Evolutionary conservation across 192 early-diverging fungal genomes (phyloP), one percentile per base, ranked within the genome.

Genomic region (Linnemannia zychae): DNA sequence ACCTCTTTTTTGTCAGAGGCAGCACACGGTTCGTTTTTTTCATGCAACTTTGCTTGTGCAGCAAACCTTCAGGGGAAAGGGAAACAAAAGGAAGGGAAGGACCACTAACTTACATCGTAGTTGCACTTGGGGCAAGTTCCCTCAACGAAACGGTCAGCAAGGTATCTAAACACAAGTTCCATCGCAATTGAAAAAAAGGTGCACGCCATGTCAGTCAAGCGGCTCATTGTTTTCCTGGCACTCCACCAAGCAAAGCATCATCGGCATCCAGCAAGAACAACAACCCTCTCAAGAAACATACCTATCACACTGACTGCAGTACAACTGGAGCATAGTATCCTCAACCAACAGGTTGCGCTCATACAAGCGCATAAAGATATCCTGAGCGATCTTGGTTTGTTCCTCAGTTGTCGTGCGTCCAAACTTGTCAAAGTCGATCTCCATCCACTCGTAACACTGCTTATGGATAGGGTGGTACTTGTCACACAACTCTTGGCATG

Each of bases 81-180:
- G 11, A 63, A 63, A 60, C 24, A 13, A 63, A 63, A 63, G 28
- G 24, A 20, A 20, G 63, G 18, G 60, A 49, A 68, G 28, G 47
- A 7, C 18, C 1, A 24, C n/a, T 3, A 65, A 73, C 84, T 20
- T 86, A 92, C 93, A 28, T 95, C 93, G 86, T 95, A 96, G 47
- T 88, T 80, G 87, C 99, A 99, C 72, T 91, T 88, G 48, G 99
- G 99, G 88, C 99, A 99, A 4, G 89, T 95, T 72, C 99, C 99
- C 88, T 99, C 97, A 40, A 99, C 99, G 79, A 94, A 99, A 60
- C 99, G 96, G 88, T 99, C 98, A 34, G 99, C 99, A 65, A 99
- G 93, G 90, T 97, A 99, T 71, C 94, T 93, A 36, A 73, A 52
- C 34, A 24, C 44, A 65, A 38, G 69, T 31, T 37, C 31, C 22